These are phyloP conservation scores for Schizopora paradoxa DNA, from an alignment of 1,284 basidiomycete species.

Conservation along the genomic window DNA sequence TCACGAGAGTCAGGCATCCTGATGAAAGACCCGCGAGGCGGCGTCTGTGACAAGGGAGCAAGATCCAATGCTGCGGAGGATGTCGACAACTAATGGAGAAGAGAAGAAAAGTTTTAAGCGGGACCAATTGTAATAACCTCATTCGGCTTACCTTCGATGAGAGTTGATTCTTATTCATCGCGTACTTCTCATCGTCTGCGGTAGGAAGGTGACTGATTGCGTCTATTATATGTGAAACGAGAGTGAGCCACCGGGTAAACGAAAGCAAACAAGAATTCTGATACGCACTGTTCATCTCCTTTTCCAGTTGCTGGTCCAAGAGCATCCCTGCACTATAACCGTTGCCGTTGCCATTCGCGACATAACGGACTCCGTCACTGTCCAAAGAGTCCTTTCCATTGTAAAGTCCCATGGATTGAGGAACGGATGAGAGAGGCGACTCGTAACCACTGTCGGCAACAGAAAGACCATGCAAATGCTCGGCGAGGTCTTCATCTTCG, in stretches of 20 bases:
- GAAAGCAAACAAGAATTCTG: slow-evolving; percentile 12
- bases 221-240: slow-evolving; percentile 41
- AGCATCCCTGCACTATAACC: slow-evolving; percentile 79
- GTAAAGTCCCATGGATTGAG: slow-evolving; percentile 37
- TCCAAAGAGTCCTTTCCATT: slow-evolving; percentile 41
- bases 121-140: slow-evolving; percentile 29
- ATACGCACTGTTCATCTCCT: slow-evolving; percentile 82
- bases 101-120: slow-evolving; percentile 7
- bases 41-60: slow-evolving; percentile 82
- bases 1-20: slow-evolving; percentile 51
- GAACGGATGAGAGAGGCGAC: slow-evolving; percentile 47
- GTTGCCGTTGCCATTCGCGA: slow-evolving; percentile 49
- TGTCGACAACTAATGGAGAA: slow-evolving; percentile 61
- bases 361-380: slow-evolving; percentile 43
- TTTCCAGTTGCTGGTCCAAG: slow-evolving; percentile 84
- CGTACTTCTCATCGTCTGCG: slow-evolving; percentile 88
- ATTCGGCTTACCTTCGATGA: slow-evolving; percentile 37
- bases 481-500: slow-evolving; percentile 73
- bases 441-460: slow-evolving; percentile 52
- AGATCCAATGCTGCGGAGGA: slow-evolving; percentile 91
- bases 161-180: slow-evolving; percentile 22
- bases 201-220: slow-evolving; percentile 89
- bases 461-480: slow-evolving; percentile 63
- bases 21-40: slow-evolving; percentile 57
- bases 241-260: slow-evolving; percentile 18